Base-by-base conservation (phyloP, 352 stramenopile genomes). In the Phytophthora lateralis region DNA sequence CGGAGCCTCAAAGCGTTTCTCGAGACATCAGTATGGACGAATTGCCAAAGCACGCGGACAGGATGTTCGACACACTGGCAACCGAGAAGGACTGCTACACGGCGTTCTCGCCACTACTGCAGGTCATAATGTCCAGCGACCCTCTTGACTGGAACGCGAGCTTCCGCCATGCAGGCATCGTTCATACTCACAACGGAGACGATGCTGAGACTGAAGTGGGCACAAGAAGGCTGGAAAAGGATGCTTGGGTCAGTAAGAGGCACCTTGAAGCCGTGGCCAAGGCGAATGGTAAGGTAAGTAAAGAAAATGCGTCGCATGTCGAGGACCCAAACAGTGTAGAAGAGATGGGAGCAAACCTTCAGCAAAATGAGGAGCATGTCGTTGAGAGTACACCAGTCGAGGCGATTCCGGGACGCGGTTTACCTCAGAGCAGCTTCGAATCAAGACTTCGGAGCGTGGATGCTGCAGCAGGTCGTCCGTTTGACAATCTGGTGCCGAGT, bases 21-120 rank as follows among this genome's bases (percentile, higher is more conserved):
- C 26, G 30, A 18, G 21, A 47, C 6, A 51, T 63, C 29, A 17
- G 53, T 12, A 17, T 15, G 18, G 38, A 39, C 7, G 55, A 66
- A 21, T 17, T 75, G 21, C 49, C 58, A 6, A 35, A 48, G 11
- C n/a, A 68, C 6, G 12, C 70, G 18, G 18, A 48, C 10, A 60
- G 49, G 21, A 75, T 82, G 70, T 69, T 72, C 17, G 42, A 69
- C 0, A 63, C 43, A 10, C 59, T 82, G 4, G 51, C 54, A 30
- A 67, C 59, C 11, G 69, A 61, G 1, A 37, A 54, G n/a, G 50
- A 75, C 47, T 86, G 76, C 48, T 70, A 80, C 37, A 37, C 66
- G 10, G 73, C 75, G 15, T 82, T 86, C 48, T 66, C 69, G 15
- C 32, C 66, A 18, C 63, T 85, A 17, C 53, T 85, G n/a, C 67